phyloP scores from a whole-genome alignment of 345 rosid genomes.

The Draba incana region DNA sequence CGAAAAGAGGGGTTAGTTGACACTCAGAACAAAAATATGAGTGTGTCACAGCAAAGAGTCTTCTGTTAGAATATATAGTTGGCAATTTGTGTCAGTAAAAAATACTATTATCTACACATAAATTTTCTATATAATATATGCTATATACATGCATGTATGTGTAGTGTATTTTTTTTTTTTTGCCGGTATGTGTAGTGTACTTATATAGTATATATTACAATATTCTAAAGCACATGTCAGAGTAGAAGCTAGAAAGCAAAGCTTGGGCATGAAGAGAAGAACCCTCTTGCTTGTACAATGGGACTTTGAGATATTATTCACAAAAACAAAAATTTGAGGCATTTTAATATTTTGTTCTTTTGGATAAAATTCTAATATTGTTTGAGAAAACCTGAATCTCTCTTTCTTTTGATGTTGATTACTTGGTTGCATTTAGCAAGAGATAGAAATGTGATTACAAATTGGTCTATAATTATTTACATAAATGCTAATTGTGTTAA shows the following conservation, averaged over 20 bases:
- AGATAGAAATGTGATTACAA: not conserved
- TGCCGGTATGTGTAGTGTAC: conserved; percentile 42
- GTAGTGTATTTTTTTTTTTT: too few species aligned
- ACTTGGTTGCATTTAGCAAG: not conserved
- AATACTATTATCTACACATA: conserved; percentile 34
- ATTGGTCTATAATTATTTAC: not conserved
- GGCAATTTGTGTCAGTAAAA: conserved; percentile 76
- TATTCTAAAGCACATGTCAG: conserved; percentile 51
- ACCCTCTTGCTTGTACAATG: conserved; percentile 54
- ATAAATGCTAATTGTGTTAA: not conserved
- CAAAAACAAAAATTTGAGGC: too few species aligned
- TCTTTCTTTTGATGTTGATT: not conserved
- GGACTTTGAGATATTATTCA: conserved; percentile 13
- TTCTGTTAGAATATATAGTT: conserved; percentile 61
- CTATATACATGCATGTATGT: conserved; percentile 39
- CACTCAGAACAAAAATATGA: conserved; percentile 52
- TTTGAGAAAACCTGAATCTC: not conserved
- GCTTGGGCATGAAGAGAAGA: conserved; percentile 81
- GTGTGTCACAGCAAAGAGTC: conserved; percentile 82
- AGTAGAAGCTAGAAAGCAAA: conserved; percentile 51
- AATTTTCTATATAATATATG: not conserved
- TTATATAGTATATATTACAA: conserved; percentile 25
- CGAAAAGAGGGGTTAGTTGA: conserved; percentile 56
- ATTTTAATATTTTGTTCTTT: too few species aligned
- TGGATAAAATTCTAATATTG: too few species aligned